Base-by-base conservation (phyloP, 2,329 filamentous ascomycete genomes). In the Pyricularia grisea region DNA sequence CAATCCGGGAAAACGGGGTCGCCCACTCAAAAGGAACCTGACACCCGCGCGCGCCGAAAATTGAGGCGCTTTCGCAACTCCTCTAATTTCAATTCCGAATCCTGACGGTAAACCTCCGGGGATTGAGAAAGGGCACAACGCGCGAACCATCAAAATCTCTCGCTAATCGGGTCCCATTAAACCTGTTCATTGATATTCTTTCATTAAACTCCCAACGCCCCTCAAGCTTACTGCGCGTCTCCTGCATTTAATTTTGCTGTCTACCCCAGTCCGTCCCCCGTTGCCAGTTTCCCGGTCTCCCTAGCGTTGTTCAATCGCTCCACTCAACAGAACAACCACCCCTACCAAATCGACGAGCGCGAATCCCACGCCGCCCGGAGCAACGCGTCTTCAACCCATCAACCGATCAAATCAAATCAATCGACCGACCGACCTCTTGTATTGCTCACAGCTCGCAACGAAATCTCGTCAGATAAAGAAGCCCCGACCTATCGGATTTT, bases 241-340 rank as follows among this genome's bases (percentile, higher is more conserved):
- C 42, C 20, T 50, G 42, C 42, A n/a, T 20, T 50, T 20, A n/a
- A n/a, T n/a, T 50, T 50, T 50, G 42, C n/a, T 50, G 17, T n/a
- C 42, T 50, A 50, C 42, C 42, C 42, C 42, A 50, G 42, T 50
- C 42, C 42, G 6, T 58, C 23, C 58, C 58, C 58, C 25, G 58
- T 61, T 23, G 58, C 25, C 58, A 61, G 58, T 27, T 12, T 61
- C 9, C 60, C 60, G 25, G 25, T 28, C 12, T 28, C 27, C 60
- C 60, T 63, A 63, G 60, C 60, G 60, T 28, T 63, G 60, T 63
- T 28, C 60, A 63, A 63, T 63, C 60, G 60, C 60, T 63, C 60
- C 60, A 63, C 60, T 28, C 25, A 63, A 63, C 25, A 28, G 25
- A 63, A 27, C 23, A 28, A 28, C 60, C 12, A 67, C 50, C 65